Base-by-base conservation (phyloP, 345 rosid species). In the Boechera divaricarpa region DNA sequence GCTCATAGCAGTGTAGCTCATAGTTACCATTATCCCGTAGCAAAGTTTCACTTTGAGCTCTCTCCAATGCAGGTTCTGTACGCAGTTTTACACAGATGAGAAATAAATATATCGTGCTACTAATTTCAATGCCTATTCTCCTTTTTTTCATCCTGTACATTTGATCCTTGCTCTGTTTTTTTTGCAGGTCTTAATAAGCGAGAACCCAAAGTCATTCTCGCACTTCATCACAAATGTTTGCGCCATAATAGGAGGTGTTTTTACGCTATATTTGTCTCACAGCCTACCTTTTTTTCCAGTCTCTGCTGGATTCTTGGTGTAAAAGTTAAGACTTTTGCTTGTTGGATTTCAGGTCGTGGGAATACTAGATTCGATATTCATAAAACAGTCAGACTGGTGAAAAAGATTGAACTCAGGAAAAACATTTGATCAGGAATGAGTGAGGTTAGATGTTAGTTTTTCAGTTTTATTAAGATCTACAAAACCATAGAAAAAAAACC, bases 191-290 rank as follows among this genome's bases (percentile, higher is more conserved):
- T 67, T 93, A 51, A 81, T 91, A 73, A 86, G 87, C 10, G 99
- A 96, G 83, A 84, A 82, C 72, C 79, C 79, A 0, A 96, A 84
- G 82, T 96, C 97, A 15, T 91, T 96, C 84, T 91, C 93, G 0
- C 99, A 96, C 74, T 96, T 96, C 73, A 82, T 96, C 87, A 96
- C 99, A 67, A 96, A 90, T 67, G 88, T 96, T 65, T 93, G 99
- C 7, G 99, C 99, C 72, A 96, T 93, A 4, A 89, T 96, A 16
- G 99, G 98, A 13, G 99, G 99, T 31, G 81, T 96, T 75, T 96
- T 93, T 86, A 96, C 98, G 93, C 97, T 96, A 62, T 63, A 44
- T 66, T 16, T 16, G 4, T 9, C 54, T 47, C 54, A 51, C 26
- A 9, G 13, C 4, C 26, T 63, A 12, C 18, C 24, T 36, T 70